A percentile compares a stretch with the other conserved stretches of the same genome.
Evolutionary conservation across 805 yeast species (phyloP).

Genomic region (Wickerhamiella lipophila): DNA sequence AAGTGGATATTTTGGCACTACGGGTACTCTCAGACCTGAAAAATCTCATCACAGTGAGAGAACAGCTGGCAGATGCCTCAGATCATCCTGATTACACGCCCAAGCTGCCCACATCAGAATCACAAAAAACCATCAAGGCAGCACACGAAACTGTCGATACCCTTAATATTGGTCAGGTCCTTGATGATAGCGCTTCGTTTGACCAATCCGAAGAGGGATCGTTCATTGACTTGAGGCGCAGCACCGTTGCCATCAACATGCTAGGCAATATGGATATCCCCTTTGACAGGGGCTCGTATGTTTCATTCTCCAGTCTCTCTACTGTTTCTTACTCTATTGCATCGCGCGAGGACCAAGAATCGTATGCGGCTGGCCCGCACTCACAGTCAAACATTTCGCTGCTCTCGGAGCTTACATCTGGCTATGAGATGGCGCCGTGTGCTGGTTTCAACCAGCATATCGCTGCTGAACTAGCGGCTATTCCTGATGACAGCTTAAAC

Average conservation of each 20-base stretch:
- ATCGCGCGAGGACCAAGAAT: neutral
- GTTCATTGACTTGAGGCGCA: constrained; percentile 4
- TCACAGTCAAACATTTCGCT: constrained; percentile 16
- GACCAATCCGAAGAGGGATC: neutral
- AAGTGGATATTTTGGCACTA: constrained; percentile 26
- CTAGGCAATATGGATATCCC: constrained; percentile 3
- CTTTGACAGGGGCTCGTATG: constrained; percentile 6
- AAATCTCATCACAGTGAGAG: constrained; percentile 10
- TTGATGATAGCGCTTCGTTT: constrained; percentile 8
- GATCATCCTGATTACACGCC: neutral
- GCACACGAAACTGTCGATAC: constrained; percentile 8
- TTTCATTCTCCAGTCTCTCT: constrained; percentile 7
- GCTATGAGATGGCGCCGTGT: constrained; percentile 24
- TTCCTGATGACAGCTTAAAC: constrained; percentile 60
- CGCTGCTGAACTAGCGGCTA: constrained; percentile 64
- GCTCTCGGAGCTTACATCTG: constrained; percentile 21
- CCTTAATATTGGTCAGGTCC: constrained; percentile 8
- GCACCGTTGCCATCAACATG: neutral
- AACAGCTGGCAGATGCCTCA: neutral
- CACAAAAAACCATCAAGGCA: constrained; percentile 5
- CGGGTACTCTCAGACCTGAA: constrained; percentile 25
- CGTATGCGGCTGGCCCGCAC: neutral
- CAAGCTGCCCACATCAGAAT: neutral
- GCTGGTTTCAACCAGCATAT: constrained; percentile 41
- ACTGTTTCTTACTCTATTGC: neutral